These are phyloP conservation scores for Wakefieldia striispora DNA, from an alignment of 768 basidiomycete genomes.

Conservation along the genomic window DNA sequence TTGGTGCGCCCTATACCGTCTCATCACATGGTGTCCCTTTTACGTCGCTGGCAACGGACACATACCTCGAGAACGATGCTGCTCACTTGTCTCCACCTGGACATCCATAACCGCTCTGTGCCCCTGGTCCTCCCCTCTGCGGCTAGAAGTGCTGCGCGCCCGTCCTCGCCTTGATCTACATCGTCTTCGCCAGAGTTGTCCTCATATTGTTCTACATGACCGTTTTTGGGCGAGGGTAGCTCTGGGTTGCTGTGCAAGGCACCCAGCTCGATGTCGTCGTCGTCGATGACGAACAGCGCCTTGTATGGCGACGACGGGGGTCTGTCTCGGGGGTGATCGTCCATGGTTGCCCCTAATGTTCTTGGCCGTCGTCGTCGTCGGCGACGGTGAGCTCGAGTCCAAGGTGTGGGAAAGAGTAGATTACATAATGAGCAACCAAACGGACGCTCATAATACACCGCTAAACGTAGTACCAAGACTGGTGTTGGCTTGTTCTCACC, in stretches of 20 bases:
- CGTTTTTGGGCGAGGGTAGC: conserved; percentile 19
- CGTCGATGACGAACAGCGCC: neutral
- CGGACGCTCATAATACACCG: conserved; percentile 29
- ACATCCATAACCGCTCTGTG: conserved; percentile 21
- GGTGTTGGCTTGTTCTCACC: conserved; percentile 24
- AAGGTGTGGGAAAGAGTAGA: conserved; percentile 19
- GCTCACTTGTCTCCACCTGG: conserved; percentile 54
- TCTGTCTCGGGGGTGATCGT: neutral
- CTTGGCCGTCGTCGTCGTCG: neutral
- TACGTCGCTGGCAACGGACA: conserved; percentile 4
- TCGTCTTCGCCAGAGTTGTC: conserved; percentile 30
- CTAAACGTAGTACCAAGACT: conserved; percentile 23
- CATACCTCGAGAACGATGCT: conserved; percentile 72
- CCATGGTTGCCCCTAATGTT: neutral
- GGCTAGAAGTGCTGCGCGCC: conserved; percentile 45
- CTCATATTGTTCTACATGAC: conserved; percentile 24
- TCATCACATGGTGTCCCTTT: conserved; percentile 2
- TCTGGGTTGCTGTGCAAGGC: conserved; percentile 28
- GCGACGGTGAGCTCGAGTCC: conserved; percentile 32
- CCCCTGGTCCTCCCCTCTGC: conserved; percentile 29
- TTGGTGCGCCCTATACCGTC: conserved; percentile 71
- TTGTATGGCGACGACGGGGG: neutral
- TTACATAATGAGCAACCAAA: conserved; percentile 32
- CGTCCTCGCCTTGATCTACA: conserved; percentile 39
- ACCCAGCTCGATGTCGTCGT: conserved; percentile 32